Evolutionary conservation across 306 rosid genomes (phyloP), one percentile per base, ranked within the genome.

Genomic region (Cicer arietinum): DNA sequence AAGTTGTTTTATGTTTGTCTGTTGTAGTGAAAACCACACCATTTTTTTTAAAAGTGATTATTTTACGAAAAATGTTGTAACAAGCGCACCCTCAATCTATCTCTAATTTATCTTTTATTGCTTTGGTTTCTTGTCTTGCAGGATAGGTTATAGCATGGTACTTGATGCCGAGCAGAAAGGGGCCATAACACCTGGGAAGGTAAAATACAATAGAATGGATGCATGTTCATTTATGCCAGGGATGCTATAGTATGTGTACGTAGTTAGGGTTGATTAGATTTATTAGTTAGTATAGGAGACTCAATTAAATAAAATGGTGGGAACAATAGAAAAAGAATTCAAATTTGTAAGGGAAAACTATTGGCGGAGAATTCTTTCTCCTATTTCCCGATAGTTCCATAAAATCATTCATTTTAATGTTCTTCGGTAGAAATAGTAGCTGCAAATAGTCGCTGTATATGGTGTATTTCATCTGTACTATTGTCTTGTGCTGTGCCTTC

Each of bases 61-160:
- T 25, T 25, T 25, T 3, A 25, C 4, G 35, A 25, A 25, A 25
- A 25, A 25, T 25, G 35, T 25, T 25, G 35, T 25, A 25, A 25
- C 35, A 25, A 25, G 35, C 35, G 4, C 35, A 25, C 35, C 35
- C 35, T 25, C 35, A 14, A 66, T 51, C 63, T 65, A 37, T 42
- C 62, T 69, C 35, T 66, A 11, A 3, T 48, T 6, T 46, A 6
- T 3, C 42, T 51, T 59, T 50, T 40, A 46, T 52, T 20, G 42
- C 42, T 75, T 83, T 51, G 22, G 17, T 74, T 69, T 72, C 75
- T 74, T 79, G 51, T 80, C 82, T 74, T 82, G 75, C 98, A 94
- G 98, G 86, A 94, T 94, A 64, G 99, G 99, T 39, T 69, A 82
- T 81, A 92, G 96, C 79, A 94, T 94, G 99, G 89, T 94, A 75